These are phyloP conservation scores for Trichaptum fuscoviolaceum DNA, from an alignment of 768 basidiomycete genomes.

Conservation along the genomic window DNA sequence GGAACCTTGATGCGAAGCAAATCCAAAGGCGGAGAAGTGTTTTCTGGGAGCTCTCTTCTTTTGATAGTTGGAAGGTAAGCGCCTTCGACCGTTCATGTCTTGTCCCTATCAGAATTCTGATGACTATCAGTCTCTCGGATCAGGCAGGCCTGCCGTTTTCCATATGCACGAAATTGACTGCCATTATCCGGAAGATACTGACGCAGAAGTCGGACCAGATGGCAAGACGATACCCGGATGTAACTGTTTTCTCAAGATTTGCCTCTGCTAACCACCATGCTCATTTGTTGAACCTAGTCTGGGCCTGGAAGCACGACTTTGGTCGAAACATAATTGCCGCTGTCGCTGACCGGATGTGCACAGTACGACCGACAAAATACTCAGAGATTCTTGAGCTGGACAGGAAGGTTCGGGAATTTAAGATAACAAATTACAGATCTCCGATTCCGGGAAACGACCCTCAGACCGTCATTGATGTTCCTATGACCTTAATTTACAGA, in stretches of 20 bases:
- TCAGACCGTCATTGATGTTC: background rate
- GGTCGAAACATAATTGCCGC: background rate
- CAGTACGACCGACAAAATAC: constrained; percentile 47
- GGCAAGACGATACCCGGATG: constrained; percentile 48
- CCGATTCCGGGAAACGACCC: constrained; percentile 7
- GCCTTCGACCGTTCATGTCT: constrained; percentile 25
- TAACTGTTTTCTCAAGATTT: constrained; percentile 22
- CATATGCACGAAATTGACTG: constrained; percentile 56
- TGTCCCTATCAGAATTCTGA: constrained; percentile 5
- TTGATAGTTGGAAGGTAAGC: constrained; percentile 45
- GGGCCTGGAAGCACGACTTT: constrained; percentile 3
- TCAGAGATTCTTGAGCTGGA: constrained; percentile 49
- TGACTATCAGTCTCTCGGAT: constrained; percentile 40
- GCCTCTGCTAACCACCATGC: background rate
- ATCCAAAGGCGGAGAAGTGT: constrained; percentile 57
- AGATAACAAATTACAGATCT: background rate
- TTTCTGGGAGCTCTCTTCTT: constrained; percentile 65
- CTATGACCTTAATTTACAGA: constrained; percentile 1
- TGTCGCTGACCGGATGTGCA: background rate
- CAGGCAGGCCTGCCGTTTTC: constrained; percentile 57
- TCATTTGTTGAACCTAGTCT: background rate
- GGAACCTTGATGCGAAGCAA: constrained; percentile 55
- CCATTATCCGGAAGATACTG: constrained; percentile 52
- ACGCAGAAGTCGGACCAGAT: constrained; percentile 41
- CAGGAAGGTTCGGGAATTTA: constrained; percentile 49